Evolutionary conservation across 2,329 filamentous ascomycete genomes (phyloP), one percentile per base, ranked within the genome.

Genomic region (Pestalotiopsis sp.): DNA sequence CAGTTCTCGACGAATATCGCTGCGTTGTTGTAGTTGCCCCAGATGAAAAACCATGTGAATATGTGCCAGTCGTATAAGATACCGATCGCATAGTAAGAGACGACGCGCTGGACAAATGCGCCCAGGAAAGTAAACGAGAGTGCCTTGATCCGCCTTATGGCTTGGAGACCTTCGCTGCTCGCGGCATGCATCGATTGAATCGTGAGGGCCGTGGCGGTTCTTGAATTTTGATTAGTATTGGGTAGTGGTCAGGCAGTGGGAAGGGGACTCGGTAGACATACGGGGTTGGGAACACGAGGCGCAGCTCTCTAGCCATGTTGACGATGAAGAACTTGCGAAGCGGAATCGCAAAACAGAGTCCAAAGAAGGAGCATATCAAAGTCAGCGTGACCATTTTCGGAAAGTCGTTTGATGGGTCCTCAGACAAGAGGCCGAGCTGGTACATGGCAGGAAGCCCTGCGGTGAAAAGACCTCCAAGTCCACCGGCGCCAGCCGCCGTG

Each of bases 291-390:
- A 90, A 90, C 70, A 89, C 81, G 65, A 90, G 81, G 69, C 82
- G 83, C 66, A 89, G 79, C 77, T 90, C 87, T 73, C 88, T 82
- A 3, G 87, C 87, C 13, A 91, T 87, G 69, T 90, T 88, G 76
- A 91, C 87, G 77, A 92, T 86, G 81, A 91, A 92, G 81, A 92
- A 91, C 75, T 90, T 90, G 68, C 90, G 87, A 23, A 90, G 83
- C 7, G 88, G 88, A 0, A 88, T 89, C 63, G 86, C 86, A 71
- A 90, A 89, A 76, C 89, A 89, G 69, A 91, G 84, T 3, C 90
- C 90, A 76, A 91, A 91, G 79, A 90, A 90, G 11, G 86, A 87
- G 69, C 87, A 88, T 62, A 90, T 86, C 58, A 89, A 81, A 2
- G 88, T 90, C 71, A 91, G 82, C 36, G 87, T 87, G 67, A 90